Percentiles rank a stretch among this genome's conserved stretches.
These are phyloP conservation scores for Claviceps sp. DNA, from an alignment of 2,329 filamentous ascomycete species.

Conservation along the genomic window DNA sequence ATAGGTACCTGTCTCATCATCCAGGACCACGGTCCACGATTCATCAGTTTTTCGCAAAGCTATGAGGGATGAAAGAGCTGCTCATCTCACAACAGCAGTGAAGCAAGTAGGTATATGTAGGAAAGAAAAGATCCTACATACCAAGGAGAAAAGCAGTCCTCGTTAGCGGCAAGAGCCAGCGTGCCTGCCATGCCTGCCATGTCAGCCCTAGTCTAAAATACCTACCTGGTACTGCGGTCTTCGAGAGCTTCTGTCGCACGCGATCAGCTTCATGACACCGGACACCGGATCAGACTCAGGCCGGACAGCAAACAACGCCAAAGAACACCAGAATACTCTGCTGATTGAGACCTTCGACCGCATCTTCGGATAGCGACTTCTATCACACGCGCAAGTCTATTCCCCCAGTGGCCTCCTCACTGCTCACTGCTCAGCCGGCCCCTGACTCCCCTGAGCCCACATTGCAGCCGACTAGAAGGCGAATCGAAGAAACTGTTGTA, in stretches of 20 bases:
- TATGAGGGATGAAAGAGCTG: neutral
- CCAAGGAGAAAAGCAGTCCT: too few relatives aligned
- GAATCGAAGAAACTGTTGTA: neutral
- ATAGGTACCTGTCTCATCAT: too few relatives aligned
- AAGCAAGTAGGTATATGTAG: neutral
- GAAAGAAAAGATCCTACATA: too few relatives aligned
- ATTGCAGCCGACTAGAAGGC: neutral
- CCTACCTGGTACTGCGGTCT: too few relatives aligned
- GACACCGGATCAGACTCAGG: too few relatives aligned
- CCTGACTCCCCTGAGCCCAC: neutral
- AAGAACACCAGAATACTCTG: neutral
- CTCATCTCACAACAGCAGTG: neutral
- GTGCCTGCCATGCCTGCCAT: neutral
- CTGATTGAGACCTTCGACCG: neutral
- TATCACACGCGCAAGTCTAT: neutral
- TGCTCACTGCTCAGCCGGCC: too few relatives aligned
- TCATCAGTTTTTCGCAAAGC: neutral
- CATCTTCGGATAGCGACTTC: neutral
- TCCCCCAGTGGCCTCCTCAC: neutral
- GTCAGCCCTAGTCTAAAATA: too few relatives aligned
- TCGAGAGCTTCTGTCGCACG: too few relatives aligned
- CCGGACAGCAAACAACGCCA: neutral
- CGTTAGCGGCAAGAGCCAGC: neutral
- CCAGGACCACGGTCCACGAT: too few relatives aligned
- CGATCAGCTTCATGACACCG: too few relatives aligned